Percentiles rank a stretch among this genome's conserved stretches.
These are phyloP conservation scores for Ophiostoma himal-ulmi DNA, from an alignment of 2,329 filamentous ascomycete genomes.

Conservation along the genomic window DNA sequence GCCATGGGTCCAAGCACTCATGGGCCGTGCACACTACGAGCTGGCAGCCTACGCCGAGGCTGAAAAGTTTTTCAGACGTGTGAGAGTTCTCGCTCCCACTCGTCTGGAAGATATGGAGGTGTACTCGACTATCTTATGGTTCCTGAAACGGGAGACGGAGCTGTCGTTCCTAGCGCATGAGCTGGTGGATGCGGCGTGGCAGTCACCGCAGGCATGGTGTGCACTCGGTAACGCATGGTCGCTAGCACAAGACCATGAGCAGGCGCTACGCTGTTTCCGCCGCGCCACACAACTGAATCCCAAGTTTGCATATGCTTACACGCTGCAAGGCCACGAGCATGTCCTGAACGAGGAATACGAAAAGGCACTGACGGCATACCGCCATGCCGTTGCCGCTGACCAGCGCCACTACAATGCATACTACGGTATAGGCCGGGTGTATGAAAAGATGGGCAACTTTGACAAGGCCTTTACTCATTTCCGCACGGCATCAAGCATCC, in stretches of 20 bases:
- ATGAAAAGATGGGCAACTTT: slow-evolving; percentile 84
- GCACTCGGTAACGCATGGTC: slow-evolving; percentile 93
- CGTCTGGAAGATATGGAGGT: slow-evolving; percentile 94
- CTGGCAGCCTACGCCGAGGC: slow-evolving; percentile 80
- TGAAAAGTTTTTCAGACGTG: slow-evolving; percentile 74
- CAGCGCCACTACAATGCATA: slow-evolving; percentile 95
- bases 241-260: slow-evolving; percentile 84
- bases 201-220: slow-evolving; percentile 94
- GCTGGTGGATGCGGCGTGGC: slow-evolving; percentile 76
- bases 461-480: slow-evolving; percentile 91
- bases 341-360: slow-evolving; percentile 96
- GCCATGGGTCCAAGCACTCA: slow-evolving; percentile 85
- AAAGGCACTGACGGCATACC: slow-evolving; percentile 82
- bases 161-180: slow-evolving; percentile 89
- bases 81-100: slow-evolving; percentile 74
- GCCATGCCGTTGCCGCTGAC: slow-evolving; percentile 78
- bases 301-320: slow-evolving; percentile 91
- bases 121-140: slow-evolving; percentile 98
- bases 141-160: slow-evolving; percentile 85
- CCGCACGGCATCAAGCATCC: slow-evolving; percentile 78
- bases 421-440: slow-evolving; percentile 79
- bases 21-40: slow-evolving; percentile 88
- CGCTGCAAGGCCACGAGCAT: slow-evolving; percentile 91
- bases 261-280: slow-evolving; percentile 90
- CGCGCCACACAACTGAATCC: slow-evolving; percentile 86